Percentiles rank a stretch among this genome's conserved stretches.
Conservation (phyloP, 1,284 basidiomycete species). For the Schizophyllum amplum region DNA sequence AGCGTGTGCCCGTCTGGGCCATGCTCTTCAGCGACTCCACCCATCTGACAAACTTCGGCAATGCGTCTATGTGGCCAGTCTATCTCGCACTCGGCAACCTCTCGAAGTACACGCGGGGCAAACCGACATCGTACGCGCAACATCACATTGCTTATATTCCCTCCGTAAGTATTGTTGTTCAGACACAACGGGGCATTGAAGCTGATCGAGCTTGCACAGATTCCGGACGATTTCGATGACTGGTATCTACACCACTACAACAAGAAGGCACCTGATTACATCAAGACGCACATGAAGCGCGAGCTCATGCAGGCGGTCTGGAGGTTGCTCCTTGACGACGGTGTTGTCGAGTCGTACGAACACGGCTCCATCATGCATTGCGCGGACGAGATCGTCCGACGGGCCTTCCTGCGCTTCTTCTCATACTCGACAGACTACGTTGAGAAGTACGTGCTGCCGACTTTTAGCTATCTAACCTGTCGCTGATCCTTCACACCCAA, state of each 20-base stretch:
- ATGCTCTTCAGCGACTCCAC: constrained; percentile 32
- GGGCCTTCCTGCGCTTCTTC: constrained; percentile 6
- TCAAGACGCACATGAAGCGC: background rate
- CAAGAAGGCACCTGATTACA: background rate
- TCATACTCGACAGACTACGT: constrained; percentile 7
- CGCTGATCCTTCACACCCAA: background rate
- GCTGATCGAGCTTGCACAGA: background rate
- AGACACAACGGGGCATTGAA: background rate
- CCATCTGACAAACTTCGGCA: constrained; percentile 26
- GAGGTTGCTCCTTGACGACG: background rate
- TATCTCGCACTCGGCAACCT: constrained; percentile 29
- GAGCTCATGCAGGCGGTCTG: constrained; percentile 4
- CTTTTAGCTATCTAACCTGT: background rate
- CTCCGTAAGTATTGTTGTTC: constrained; percentile 19
- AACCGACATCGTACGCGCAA: constrained; percentile 16
- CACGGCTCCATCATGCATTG: constrained; percentile 4
- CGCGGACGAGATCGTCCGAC: constrained; percentile 2
- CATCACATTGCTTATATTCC: constrained; percentile 29
- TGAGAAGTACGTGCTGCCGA: constrained; percentile 3
- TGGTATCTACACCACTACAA: background rate
- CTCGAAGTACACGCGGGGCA: constrained; percentile 24
- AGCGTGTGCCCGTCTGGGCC: constrained; percentile 19
- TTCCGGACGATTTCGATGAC: background rate
- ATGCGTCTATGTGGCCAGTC: constrained; percentile 26
- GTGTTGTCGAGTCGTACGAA: constrained; percentile 6